Conservation (phyloP, 2,329 filamentous ascomycete genomes). For the Pseudocercospora eumusae region DNA sequence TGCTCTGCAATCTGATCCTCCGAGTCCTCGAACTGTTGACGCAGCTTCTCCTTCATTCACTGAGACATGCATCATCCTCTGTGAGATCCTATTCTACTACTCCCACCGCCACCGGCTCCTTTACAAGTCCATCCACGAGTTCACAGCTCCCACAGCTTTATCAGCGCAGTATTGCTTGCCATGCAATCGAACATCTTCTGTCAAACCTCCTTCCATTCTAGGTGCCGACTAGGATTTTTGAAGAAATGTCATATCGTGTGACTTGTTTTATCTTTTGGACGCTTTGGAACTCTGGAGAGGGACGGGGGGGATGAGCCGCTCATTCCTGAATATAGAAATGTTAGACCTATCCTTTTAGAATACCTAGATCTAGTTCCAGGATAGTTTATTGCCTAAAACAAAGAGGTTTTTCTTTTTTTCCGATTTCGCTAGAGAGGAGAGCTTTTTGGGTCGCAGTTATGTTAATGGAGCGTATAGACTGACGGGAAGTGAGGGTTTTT, state of each 20-base stretch:
- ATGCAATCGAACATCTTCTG: slow-evolving; percentile 11
- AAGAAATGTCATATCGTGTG: slow-evolving; percentile 8
- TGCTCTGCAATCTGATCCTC: background rate
- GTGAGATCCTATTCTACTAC: slow-evolving; percentile 15
- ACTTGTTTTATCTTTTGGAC: slow-evolving; percentile 10
- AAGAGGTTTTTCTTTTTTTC: too few relatives aligned
- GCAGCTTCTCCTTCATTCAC: too few relatives aligned
- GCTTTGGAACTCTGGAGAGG: slow-evolving; percentile 1
- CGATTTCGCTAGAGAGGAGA: background rate
- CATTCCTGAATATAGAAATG: too few relatives aligned
- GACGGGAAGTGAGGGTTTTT: background rate
- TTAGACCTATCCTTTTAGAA: too few relatives aligned
- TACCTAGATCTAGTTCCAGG: too few relatives aligned
- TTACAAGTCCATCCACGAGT: slow-evolving; percentile 13
- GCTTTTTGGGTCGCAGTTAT: background rate
- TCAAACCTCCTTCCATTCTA: slow-evolving; percentile 12
- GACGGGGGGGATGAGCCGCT: too few relatives aligned
- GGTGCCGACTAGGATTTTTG: slow-evolving; percentile 11
- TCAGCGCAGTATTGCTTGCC: slow-evolving; percentile 13
- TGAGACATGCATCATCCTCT: slow-evolving; percentile 9
- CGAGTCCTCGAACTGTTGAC: background rate
- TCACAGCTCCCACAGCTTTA: slow-evolving; percentile 12
- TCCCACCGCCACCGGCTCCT: slow-evolving; percentile 7
- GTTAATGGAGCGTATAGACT: background rate
- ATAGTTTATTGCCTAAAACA: too few relatives aligned